These are phyloP conservation scores for Tephrocybe sp. DNA, from an alignment of 768 basidiomycete species.

Conservation along the genomic window DNA sequence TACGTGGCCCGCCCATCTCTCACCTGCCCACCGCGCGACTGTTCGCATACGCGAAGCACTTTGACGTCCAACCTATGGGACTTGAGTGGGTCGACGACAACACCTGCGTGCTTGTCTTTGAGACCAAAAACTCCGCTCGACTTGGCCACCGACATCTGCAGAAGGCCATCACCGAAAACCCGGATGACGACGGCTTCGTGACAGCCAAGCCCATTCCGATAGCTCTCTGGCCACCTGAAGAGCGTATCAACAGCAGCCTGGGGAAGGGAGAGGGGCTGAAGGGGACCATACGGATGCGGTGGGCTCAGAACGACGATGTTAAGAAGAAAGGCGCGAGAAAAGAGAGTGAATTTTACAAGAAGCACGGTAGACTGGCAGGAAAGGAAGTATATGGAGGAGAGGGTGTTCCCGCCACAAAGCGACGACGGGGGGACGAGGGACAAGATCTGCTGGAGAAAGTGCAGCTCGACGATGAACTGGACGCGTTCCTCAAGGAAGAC, in stretches of 20 bases:
- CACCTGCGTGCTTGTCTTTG: conserved; percentile 79
- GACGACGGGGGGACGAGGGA: conserved; percentile 34
- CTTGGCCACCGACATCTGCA: conserved; percentile 49
- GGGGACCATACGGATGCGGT: conserved; percentile 70
- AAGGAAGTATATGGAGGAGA: conserved; percentile 45
- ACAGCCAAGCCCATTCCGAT: conserved; percentile 71
- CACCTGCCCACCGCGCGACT: conserved; percentile 74
- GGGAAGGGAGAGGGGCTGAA: conserved; percentile 70
- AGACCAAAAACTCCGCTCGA: conserved; percentile 52
- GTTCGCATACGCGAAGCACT: conserved; percentile 82
- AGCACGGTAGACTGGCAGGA: conserved; percentile 66
- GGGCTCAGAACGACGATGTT: conserved; percentile 70
- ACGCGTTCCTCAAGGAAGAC: conserved; percentile 61
- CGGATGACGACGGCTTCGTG: conserved; percentile 56
- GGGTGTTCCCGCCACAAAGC: conserved; percentile 29
- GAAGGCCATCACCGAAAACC: conserved; percentile 50
- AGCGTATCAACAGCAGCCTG: conserved; percentile 70
- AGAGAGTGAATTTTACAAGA: conserved; percentile 78
- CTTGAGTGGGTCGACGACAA: conserved; percentile 88
- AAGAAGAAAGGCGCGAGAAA: conserved; percentile 76
- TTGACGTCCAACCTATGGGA: conserved; percentile 70
- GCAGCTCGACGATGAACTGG: conserved; percentile 65
- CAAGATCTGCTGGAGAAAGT: conserved; percentile 34
- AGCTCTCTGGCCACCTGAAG: conserved; percentile 77
- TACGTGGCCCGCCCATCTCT: conserved; percentile 73